phyloP scores from a whole-genome alignment of 2,329 filamentous ascomycete genomes.

The Tolypocladium tundrense region DNA sequence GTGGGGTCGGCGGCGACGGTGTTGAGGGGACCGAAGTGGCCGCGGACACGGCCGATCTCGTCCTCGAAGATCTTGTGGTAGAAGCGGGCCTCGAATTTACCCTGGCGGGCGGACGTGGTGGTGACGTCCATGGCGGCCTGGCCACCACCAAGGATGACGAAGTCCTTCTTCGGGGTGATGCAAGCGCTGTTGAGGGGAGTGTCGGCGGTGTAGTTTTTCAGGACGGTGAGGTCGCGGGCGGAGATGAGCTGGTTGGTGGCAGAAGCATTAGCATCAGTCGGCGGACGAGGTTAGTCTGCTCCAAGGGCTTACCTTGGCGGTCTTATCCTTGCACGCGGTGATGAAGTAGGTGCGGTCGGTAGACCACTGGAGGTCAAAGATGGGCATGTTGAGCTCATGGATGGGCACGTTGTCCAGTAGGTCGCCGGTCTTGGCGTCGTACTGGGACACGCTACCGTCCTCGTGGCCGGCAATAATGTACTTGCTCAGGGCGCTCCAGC shows the following conservation, averaged over 20 bases:
- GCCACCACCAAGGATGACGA: conserved; percentile 93
- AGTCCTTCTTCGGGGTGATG: conserved; percentile 94
- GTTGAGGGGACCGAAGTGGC: conserved; percentile 95
- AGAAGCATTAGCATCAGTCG: conserved; percentile 5
- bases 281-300: not conserved
- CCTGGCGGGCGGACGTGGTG: conserved; percentile 83
- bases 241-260: conserved; percentile 55
- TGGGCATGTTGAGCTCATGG: conserved; percentile 73
- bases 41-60: conserved; percentile 92
- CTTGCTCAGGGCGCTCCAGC: conserved; percentile 87
- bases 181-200: conserved; percentile 93
- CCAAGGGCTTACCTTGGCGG: conserved; percentile 58
- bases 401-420: conserved; percentile 69
- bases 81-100: conserved; percentile 98
- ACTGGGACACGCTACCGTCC: conserved; percentile 84
- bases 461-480: conserved; percentile 98
- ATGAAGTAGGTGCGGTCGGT: conserved; percentile 95
- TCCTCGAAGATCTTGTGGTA: conserved; percentile 99
- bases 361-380: conserved; percentile 94
- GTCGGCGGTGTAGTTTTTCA: conserved; percentile 88
- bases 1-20: conserved; percentile 89
- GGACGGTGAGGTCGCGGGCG: conserved; percentile 73
- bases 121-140: conserved; percentile 99
- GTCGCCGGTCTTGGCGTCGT: conserved; percentile 86
- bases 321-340: conserved; percentile 96